Evolutionary conservation across 2,329 filamentous ascomycete genomes (phyloP).

Genomic region (Colletotrichum sp.): DNA sequence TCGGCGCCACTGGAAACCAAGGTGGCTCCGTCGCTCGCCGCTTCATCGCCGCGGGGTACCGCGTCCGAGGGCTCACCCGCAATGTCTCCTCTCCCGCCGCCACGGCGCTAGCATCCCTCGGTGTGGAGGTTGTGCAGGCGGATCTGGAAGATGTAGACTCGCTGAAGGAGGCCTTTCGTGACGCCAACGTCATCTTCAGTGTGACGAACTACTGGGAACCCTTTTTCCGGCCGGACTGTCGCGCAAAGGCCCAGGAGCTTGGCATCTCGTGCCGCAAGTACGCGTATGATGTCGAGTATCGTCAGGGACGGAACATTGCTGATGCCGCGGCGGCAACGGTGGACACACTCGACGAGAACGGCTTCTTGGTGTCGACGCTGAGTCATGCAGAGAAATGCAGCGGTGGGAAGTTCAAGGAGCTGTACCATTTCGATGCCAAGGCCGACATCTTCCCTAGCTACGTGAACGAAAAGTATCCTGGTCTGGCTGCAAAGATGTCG

Average conservation of each 20-base stretch:
- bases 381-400: constrained; percentile 53
- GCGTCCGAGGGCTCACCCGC: constrained; percentile 53
- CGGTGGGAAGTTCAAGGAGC: constrained; percentile 46
- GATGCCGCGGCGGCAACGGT: constrained; percentile 52
- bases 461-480: constrained; percentile 45
- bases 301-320: constrained; percentile 59
- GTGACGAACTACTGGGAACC: constrained; percentile 62
- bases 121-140: constrained; percentile 39
- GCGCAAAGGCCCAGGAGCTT: constrained; percentile 37
- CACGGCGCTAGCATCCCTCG: constrained; percentile 40
- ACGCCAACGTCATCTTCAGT: constrained; percentile 56
- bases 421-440: constrained; percentile 60
- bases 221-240: constrained; percentile 49
- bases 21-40: constrained; percentile 57
- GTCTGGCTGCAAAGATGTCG: constrained; percentile 53
- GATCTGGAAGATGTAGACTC: constrained; percentile 46
- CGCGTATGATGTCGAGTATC: constrained; percentile 53
- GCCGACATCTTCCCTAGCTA: constrained; percentile 55
- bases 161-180: constrained; percentile 44
- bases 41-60: constrained; percentile 46
- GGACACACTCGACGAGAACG: constrained; percentile 47
- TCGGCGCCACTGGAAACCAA: constrained; percentile 55
- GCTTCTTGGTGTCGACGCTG: constrained; percentile 56
- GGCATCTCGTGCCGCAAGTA: constrained; percentile 47
- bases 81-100: constrained; percentile 45